Base-by-base conservation (phyloP, 2,329 filamentous ascomycete species). In the Exophiala mesophila region DNA sequence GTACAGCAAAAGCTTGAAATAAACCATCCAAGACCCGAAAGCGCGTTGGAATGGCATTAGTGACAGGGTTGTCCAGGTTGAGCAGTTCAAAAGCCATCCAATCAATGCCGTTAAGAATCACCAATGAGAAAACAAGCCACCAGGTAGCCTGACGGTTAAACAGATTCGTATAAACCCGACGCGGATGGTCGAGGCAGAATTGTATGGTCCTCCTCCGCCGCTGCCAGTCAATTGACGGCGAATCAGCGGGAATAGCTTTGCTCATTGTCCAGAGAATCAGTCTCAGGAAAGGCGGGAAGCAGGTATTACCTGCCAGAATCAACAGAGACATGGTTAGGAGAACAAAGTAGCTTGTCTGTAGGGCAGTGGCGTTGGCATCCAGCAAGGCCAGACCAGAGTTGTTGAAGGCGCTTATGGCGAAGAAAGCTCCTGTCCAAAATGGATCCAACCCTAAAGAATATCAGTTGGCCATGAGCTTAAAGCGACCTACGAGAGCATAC, bases 111-210 rank as follows among this genome's bases (percentile, higher is more conserved):
- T 78, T 80, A 10, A 81, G 66, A 2, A 63, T 56, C 5, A 77
- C 49, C 3, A 80, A 64, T 19, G 72, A 69, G 18, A 64, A 59
- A 2, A 75, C 64, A 0, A 81, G 66, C 51, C 72, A 73, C 76
- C 76, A 81, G 0, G 78, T 82, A 6, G 77, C 71, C n/a, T 63
- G 61, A 21, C 70, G 68, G 0, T 77, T 78, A 52, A 83, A 83
- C 3, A 83, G 68, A 3, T 78, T 69, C 3, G 76, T 81, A 54
- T 78, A 82, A 52, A 77, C 81, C 5, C 79, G 66, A 33, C 78
- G 69, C 0, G 78, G 80, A 56, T 83, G 76, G 38, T 81, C 71
- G 8, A 83, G 69, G 1, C 83, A 63, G 49, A 82, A 83, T 1
- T 65, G 60, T 0, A 82, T 60, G 0, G 73, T 72, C 15, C 59